Base-by-base conservation (phyloP, 805 yeast species). In the Yarrowia bubula region DNA sequence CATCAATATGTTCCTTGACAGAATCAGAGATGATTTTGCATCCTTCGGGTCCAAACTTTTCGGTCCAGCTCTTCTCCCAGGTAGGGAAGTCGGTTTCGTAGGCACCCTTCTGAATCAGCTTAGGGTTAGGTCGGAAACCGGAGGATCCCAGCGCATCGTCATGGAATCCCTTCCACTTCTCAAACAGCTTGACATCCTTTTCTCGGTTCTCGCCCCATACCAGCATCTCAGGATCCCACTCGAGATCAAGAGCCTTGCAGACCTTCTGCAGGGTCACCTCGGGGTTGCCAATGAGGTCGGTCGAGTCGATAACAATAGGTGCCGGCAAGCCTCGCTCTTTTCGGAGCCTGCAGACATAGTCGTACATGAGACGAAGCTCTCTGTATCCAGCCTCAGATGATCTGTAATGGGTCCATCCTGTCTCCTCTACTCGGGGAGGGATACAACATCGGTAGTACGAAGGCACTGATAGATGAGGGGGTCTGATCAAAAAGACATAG, bases 91-190 rank as follows among this genome's bases (percentile, higher is more conserved):
- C 72, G 13, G 70, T 66, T 22, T 38, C 37, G 60, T 65, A 70
- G 13, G 48, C 65, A 1, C 44, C 64, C 5, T 38, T 51, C 11
- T 58, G 43, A 13, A 55, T 47, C 37, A 41, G 32, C 31, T 51
- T 33, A n/a, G 64, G 64, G 50, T 44, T 58, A 42, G 64, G 43
- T 5, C 51, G 31, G 66, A 70, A 70, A 3, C 73, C 71, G 8
- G 57, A 60, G 8, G 70, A 66, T 7, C 69, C 65, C 28, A 70
- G 57, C 9, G 67, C 72, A 38, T 67, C 70, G 22, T 70, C 72
- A 35, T 70, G 73, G 63, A 69, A 70, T 1, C 73, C 73, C 35
- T 65, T 66, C 73, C 73, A 70, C 58, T 70, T 70, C 32, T 67
- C 69, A 43, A 70, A 70, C 44, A 51, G 38, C 37, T 69, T 57